A percentile compares a stretch with the other conserved stretches of the same genome.
Conservation (phyloP, 345 rosid species). For the Tarenaya hassleriana region DNA sequence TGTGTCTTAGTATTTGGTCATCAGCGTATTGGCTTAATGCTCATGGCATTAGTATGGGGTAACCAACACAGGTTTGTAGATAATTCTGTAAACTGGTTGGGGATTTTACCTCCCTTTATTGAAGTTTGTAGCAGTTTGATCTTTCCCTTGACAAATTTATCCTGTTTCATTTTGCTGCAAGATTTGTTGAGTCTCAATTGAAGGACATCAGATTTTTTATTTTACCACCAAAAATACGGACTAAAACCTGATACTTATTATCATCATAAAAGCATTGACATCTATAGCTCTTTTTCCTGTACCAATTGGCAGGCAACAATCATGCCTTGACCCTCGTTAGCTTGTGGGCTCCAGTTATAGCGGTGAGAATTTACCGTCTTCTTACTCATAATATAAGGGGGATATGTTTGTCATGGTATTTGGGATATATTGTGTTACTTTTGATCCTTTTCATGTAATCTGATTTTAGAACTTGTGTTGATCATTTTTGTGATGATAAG, state of each 20-base stretch:
- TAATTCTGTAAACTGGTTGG: constrained; percentile 10
- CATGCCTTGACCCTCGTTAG: constrained; percentile 72
- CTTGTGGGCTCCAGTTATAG: constrained; percentile 96
- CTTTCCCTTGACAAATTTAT: constrained; percentile 1
- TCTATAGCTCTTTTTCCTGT: constrained; percentile 23
- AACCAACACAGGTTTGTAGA: background rate
- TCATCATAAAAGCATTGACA: constrained; percentile 14
- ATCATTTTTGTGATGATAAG: too few relatives aligned
- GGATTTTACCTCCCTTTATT: background rate
- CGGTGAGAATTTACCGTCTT: constrained; percentile 49
- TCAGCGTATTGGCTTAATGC: background rate
- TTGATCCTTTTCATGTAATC: too few relatives aligned
- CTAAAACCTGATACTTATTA: constrained; percentile 14
- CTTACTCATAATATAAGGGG: background rate
- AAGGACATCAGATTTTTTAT: constrained; percentile 7
- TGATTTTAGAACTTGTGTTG: too few relatives aligned
- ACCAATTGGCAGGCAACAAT: constrained; percentile 60
- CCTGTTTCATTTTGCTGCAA: constrained; percentile 12
- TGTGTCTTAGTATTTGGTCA: background rate
- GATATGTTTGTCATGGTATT: background rate
- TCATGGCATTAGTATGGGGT: background rate
- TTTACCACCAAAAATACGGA: constrained; percentile 15
- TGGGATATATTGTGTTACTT: background rate
- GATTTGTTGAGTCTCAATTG: constrained; percentile 7
- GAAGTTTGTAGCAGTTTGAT: background rate